phyloP scores from a whole-genome alignment of 1,284 basidiomycete species.

The Xerocomus minutiporus region DNA sequence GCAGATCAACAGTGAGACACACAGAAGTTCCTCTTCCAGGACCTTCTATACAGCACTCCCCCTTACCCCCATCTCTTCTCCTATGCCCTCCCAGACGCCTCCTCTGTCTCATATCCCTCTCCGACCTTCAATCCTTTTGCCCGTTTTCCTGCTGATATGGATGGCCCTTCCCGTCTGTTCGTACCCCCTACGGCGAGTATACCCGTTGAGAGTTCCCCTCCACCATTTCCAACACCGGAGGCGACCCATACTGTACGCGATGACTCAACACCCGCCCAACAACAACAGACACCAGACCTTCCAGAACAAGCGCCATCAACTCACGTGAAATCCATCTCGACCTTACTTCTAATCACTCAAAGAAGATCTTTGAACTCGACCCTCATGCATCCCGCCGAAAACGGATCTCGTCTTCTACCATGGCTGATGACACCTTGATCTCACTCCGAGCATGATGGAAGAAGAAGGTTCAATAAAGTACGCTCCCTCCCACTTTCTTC shows the following conservation, averaged over 20 bases:
- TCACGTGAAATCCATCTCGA: constrained; percentile 45
- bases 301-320: constrained; percentile 34
- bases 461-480: constrained; percentile 58
- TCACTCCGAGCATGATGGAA: constrained; percentile 42
- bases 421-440: constrained; percentile 33
- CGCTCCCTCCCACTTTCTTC: constrained; percentile 23
- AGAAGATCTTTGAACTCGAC: constrained; percentile 31
- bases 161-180: constrained; percentile 38
- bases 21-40: constrained; percentile 25
- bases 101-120: constrained; percentile 30
- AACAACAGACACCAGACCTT: constrained; percentile 31
- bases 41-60: constrained; percentile 16
- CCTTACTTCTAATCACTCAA: constrained; percentile 35
- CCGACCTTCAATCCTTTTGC: constrained; percentile 40
- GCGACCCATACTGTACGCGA: constrained; percentile 49
- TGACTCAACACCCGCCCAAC: constrained; percentile 33
- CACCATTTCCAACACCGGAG: constrained; percentile 39
- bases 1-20: constrained; percentile 43
- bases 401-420: constrained; percentile 34
- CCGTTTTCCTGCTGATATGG: constrained; percentile 28
- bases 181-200: constrained; percentile 32
- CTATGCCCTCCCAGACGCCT: constrained; percentile 3
- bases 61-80: constrained; percentile 18
- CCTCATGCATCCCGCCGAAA: constrained; percentile 25
- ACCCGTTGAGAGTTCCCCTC: constrained; percentile 49